A percentile compares a stretch with the other conserved stretches of the same genome.
Conservation (phyloP, 108 stramenopile species). For the Stephanodiscus triporus region DNA sequence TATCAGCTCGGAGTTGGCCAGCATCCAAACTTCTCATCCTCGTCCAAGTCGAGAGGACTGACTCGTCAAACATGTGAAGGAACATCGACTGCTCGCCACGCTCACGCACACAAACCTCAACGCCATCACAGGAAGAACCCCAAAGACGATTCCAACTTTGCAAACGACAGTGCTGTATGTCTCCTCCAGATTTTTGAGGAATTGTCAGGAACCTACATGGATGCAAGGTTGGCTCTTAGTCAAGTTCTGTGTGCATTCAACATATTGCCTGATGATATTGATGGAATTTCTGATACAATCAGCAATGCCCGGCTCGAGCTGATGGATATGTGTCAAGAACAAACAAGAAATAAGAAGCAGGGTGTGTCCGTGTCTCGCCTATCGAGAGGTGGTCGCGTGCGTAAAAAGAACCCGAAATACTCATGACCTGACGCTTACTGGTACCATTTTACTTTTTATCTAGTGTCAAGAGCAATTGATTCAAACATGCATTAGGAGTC, state of each 20-base stretch:
- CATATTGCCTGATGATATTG: conserved; percentile 29
- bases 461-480: too few species aligned
- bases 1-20: conserved; percentile 15
- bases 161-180: conserved; percentile 7
- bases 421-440: too few species aligned
- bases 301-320: conserved; percentile 20
- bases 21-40: not conserved
- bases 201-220: conserved; percentile 14
- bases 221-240: conserved; percentile 21
- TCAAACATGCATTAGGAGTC: too few species aligned
- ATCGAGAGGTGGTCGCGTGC: not conserved
- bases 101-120: not conserved
- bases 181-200: conserved; percentile 20
- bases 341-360: not conserved
- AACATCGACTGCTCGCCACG: not conserved
- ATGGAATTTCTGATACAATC: conserved; percentile 34
- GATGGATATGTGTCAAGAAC: conserved; percentile 3
- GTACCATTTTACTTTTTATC: too few species aligned
- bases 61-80: not conserved
- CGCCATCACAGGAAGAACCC: conserved; percentile 4
- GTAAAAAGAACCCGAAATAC: not conserved
- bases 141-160: conserved; percentile 11
- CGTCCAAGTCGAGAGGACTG: not conserved
- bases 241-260: conserved; percentile 43
- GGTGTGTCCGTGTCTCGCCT: not conserved